phyloP scores from a whole-genome alignment of 768 basidiomycete species.

The Chiua virens region DNA sequence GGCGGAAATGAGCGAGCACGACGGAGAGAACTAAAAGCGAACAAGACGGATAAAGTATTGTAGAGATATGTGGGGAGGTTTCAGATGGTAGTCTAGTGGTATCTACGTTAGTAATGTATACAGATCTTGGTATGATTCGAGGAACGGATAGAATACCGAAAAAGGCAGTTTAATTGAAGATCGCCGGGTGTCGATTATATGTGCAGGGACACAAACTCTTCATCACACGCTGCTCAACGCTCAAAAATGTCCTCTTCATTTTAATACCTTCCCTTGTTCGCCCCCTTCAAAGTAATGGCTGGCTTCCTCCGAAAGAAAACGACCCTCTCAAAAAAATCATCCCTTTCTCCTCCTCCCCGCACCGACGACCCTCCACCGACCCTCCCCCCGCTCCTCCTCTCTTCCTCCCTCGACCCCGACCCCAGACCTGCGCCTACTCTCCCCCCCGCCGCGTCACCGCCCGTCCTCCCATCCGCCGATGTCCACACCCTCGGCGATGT shows the following conservation, averaged over 20 bases:
- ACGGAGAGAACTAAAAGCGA: no score
- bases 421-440: slow-evolving; percentile 13
- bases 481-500: background rate
- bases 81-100: no score
- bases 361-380: slow-evolving; percentile 23
- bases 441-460: slow-evolving; percentile 19
- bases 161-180: slow-evolving; percentile 18
- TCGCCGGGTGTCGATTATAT: slow-evolving; percentile 1
- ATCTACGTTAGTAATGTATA: no score
- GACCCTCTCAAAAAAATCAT: slow-evolving; percentile 20
- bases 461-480: background rate
- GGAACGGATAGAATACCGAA: slow-evolving; percentile 1
- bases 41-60: no score
- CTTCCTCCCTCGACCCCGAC: slow-evolving; percentile 31
- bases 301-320: slow-evolving; percentile 56
- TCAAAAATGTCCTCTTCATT: slow-evolving; percentile 5
- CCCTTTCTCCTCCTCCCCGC: background rate
- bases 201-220: slow-evolving; percentile 4
- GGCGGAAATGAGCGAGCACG: slow-evolving; percentile 16
- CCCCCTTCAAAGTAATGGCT: slow-evolving; percentile 38
- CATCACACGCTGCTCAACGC: background rate
- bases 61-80: no score
- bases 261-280: background rate
- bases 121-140: no score
- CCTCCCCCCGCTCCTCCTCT: slow-evolving; percentile 44